phyloP scores from a whole-genome alignment of 129 eudicot species.

The Cynara cardunculus region DNA sequence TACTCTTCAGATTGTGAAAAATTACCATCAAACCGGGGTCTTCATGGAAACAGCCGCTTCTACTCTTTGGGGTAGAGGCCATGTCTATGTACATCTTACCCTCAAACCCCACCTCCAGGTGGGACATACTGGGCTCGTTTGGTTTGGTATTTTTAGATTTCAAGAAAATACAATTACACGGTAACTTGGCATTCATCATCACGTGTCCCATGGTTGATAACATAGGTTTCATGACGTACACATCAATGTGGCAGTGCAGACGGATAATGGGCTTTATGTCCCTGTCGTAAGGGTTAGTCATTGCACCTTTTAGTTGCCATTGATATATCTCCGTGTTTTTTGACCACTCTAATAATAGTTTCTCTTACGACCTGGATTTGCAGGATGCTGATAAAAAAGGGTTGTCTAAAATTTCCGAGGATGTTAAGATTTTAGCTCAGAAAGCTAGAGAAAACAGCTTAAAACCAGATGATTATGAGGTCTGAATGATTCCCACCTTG shows the following conservation, averaged over 20 bases:
- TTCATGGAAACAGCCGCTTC: background rate
- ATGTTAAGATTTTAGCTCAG: constrained; percentile 74
- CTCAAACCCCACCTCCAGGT: background rate
- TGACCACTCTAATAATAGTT: background rate
- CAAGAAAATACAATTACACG: background rate
- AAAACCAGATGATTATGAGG: constrained; percentile 95
- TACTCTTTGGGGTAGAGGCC: background rate
- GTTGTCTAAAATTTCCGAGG: constrained; percentile 69
- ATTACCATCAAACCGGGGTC: background rate
- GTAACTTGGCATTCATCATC: constrained; percentile 6
- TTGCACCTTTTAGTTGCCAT: background rate
- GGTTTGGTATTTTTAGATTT: background rate
- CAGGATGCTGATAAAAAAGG: constrained; percentile 97
- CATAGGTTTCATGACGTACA: constrained; percentile 79
- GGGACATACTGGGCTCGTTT: background rate
- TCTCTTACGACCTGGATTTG: background rate
- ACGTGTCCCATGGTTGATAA: constrained; percentile 9
- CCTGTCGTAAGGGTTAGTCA: constrained; percentile 77
- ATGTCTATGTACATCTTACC: background rate
- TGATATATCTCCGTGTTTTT: background rate
- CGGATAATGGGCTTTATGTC: constrained; percentile 90
- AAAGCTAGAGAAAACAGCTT: constrained; percentile 86
- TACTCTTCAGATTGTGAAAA: background rate
- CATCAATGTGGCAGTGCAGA: constrained; percentile 98
- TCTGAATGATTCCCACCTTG: constrained; percentile 17